Evolutionary conservation across 768 basidiomycete species (phyloP).

Genomic region (Amanita thiersii): DNA sequence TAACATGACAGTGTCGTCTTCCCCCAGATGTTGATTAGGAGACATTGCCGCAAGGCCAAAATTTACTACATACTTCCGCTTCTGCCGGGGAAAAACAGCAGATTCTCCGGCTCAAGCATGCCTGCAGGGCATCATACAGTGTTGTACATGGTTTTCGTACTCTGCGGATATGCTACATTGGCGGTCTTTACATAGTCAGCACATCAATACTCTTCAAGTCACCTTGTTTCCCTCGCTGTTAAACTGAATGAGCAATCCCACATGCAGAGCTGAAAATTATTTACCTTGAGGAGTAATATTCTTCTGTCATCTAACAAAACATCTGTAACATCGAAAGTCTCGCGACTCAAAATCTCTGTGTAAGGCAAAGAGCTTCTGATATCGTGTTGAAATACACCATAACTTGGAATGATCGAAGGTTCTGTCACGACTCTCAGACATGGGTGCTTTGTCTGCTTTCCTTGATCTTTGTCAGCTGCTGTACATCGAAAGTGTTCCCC

Average conservation of each 20-base stretch:
- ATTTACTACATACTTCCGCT: no score
- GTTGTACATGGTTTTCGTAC: neutral
- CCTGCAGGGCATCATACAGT: no score
- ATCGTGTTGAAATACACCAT: conserved; percentile 38
- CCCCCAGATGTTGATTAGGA: no score
- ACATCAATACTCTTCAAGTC: conserved; percentile 34
- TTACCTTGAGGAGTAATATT: conserved; percentile 39
- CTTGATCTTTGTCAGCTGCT: conserved; percentile 20
- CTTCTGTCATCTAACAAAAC: conserved; percentile 52
- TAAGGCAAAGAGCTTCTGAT: conserved; percentile 43
- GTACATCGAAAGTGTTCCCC: neutral
- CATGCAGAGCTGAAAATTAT: conserved; percentile 11
- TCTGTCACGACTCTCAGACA: conserved; percentile 30
- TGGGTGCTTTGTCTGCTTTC: conserved; percentile 10
- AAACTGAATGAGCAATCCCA: conserved; percentile 7
- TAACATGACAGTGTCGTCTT: no score
- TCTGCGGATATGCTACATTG: neutral
- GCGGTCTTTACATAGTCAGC: conserved; percentile 28
- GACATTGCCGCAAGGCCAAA: no score
- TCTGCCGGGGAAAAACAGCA: no score
- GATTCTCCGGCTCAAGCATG: no score
- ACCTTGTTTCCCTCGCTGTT: conserved; percentile 28
- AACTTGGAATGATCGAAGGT: conserved; percentile 31
- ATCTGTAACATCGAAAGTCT: conserved; percentile 41
- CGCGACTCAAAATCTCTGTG: conserved; percentile 40